These are phyloP conservation scores for Cordia subcordata DNA, from an alignment of 257 asterid genomes.

Conservation along the genomic window DNA sequence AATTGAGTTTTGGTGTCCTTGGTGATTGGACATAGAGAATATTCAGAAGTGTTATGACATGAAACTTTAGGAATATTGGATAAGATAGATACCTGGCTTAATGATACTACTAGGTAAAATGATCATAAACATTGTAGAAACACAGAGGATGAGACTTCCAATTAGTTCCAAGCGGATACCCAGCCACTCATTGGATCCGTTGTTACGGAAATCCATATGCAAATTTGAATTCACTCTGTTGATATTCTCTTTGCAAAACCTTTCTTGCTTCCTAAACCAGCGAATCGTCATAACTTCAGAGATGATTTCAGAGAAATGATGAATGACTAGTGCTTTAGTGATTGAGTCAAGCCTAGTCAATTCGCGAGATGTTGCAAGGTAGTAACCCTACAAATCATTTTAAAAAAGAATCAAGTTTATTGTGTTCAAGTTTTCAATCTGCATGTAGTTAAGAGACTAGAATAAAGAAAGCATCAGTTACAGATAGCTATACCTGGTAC, in stretches of 20 bases:
- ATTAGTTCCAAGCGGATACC: conserved; percentile 84
- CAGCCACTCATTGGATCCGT: conserved; percentile 93
- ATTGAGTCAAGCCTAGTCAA: conserved; percentile 88
- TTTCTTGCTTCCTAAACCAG: conserved; percentile 70
- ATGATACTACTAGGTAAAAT: conserved; percentile 86
- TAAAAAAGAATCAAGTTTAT: too few relatives aligned
- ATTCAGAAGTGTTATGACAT: neutral
- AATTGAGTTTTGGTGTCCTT: too few relatives aligned
- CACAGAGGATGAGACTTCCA: conserved; percentile 81
- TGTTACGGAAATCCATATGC: conserved; percentile 90
- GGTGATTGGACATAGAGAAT: too few relatives aligned
- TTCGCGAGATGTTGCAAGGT: conserved; percentile 84
- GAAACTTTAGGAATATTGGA: neutral
- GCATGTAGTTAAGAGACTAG: too few relatives aligned
- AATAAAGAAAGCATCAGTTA: too few relatives aligned
- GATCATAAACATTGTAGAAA: conserved; percentile 72
- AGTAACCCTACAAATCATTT: conserved; percentile 71
- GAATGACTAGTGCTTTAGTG: conserved; percentile 93
- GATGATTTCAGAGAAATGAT: conserved; percentile 92
- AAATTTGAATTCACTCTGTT: conserved; percentile 68
- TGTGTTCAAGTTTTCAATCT: too few relatives aligned
- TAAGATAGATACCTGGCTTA: conserved; percentile 59
- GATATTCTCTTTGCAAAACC: conserved; percentile 64
- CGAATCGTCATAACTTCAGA: conserved; percentile 93
- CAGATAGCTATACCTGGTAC: conserved; percentile 63